These are phyloP conservation scores for Chamaecyparis obtusa DNA, from an alignment of 75 land plant species.

Conservation along the genomic window DNA sequence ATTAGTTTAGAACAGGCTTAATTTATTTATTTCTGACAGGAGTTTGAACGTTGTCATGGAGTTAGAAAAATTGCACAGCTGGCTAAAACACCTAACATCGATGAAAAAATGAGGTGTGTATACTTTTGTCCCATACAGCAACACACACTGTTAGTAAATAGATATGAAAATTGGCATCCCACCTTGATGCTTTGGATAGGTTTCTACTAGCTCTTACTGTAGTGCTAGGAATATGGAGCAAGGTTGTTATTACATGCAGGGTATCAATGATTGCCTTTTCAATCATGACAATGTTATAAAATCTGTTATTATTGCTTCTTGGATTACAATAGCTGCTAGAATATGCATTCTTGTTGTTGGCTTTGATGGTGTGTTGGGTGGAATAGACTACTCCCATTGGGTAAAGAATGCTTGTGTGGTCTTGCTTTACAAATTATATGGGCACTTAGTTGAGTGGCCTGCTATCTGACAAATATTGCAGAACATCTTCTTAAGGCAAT, in stretches of 20 bases:
- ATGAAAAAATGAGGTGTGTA: constrained; percentile 8
- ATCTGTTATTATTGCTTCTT: no score
- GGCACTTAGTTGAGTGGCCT: no score
- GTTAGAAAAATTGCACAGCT: constrained; percentile 1
- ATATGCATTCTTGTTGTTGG: no score
- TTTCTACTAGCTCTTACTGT: neutral
- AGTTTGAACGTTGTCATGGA: neutral
- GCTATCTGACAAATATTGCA: no score
- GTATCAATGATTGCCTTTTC: neutral
- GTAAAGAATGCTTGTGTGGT: no score
- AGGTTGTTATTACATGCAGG: neutral
- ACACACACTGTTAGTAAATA: neutral
- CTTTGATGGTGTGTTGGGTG: no score
- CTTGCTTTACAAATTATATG: no score
- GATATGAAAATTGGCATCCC: neutral
- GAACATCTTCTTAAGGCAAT: no score
- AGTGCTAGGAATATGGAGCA: neutral
- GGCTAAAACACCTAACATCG: neutral
- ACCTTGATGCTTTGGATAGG: neutral
- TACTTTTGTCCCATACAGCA: neutral
- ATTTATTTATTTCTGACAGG: neutral
- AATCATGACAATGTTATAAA: neutral
- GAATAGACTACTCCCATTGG: no score
- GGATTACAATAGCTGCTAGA: no score
- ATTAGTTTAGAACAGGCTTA: neutral